phyloP scores from a whole-genome alignment of 305 asterid species.

The Fraxinus latifolia region DNA sequence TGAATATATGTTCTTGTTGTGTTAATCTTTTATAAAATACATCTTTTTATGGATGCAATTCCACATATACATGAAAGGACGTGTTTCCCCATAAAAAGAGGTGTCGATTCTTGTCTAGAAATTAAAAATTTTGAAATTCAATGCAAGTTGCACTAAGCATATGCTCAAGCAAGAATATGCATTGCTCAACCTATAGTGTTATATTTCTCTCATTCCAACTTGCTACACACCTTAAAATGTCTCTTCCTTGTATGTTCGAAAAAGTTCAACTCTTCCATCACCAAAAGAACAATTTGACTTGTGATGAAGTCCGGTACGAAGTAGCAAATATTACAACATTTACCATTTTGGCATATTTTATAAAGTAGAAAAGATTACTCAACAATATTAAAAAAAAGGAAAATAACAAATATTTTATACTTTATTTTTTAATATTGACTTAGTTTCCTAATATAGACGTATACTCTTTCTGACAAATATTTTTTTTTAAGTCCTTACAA shows the following conservation, averaged over 20 bases:
- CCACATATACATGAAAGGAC: background rate
- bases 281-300: background rate
- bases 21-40: background rate
- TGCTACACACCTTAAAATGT: background rate
- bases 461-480: background rate
- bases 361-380: background rate
- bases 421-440: background rate
- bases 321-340: background rate
- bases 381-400: background rate
- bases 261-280: background rate
- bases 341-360: background rate
- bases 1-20: background rate
- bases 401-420: background rate
- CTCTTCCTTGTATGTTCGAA: background rate
- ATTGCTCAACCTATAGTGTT: background rate
- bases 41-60: background rate
- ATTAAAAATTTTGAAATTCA: too few relatives aligned
- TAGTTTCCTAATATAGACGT: background rate
- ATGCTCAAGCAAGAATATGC: background rate
- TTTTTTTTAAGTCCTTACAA: background rate
- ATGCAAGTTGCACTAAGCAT: background rate
- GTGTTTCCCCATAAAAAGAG: background rate
- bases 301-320: background rate
- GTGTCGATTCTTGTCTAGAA: background rate
- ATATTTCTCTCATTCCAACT: background rate